Base-by-base conservation (phyloP, 805 yeast species). In the Cyberlindnera maclurae region DNA sequence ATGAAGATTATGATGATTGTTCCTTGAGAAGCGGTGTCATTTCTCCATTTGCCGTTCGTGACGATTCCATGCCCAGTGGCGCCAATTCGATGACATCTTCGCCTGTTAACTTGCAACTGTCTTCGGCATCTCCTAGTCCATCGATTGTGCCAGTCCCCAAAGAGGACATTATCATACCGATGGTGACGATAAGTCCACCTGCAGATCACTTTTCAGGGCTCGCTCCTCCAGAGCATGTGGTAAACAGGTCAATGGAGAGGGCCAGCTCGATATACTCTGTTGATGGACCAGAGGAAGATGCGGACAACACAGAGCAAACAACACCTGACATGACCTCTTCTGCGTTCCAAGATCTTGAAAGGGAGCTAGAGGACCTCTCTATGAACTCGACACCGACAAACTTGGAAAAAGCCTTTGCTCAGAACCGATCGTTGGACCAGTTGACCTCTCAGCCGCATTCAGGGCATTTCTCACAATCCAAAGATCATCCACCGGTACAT, bases 321-420 rank as follows among this genome's bases (percentile, higher is more conserved):
- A 13, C 29, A 8, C 12, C 29, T 8, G 29, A 37, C 13, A 31
- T 40, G 5, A 44, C 39, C 8, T 41, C 39, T 5, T 34, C 43
- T 15, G 49, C 38, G 4, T 46, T 42, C 30, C 39, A 50, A 32
- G 50, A 52, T 20, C 37, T 51, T 18, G 49, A 49, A 36, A 37
- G 36, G 9, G 49, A 50, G 24, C 28, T 51, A 37, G 51, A 42
- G 12, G 37, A 36, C n/a, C 22, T 52, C n/a, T 36, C 43, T 3
- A 29, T 51, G 44, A 37, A 30, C 12, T 32, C 49, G 7, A 3
- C 24, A 11, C 16, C 36, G 6, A 24, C 29, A 13, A 33, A 20
- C 13, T 12, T 24, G n/a, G 12, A 24, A 15, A 24, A 33, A 5
- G 15, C n/a, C 4, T 10, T 10, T n/a, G 22, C 12, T 15, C n/a